A percentile compares a stretch with the other conserved stretches of the same genome.
These are phyloP conservation scores for Trichoderma gamsii DNA, from an alignment of 495 filamentous ascomycete species.

Conservation along the genomic window DNA sequence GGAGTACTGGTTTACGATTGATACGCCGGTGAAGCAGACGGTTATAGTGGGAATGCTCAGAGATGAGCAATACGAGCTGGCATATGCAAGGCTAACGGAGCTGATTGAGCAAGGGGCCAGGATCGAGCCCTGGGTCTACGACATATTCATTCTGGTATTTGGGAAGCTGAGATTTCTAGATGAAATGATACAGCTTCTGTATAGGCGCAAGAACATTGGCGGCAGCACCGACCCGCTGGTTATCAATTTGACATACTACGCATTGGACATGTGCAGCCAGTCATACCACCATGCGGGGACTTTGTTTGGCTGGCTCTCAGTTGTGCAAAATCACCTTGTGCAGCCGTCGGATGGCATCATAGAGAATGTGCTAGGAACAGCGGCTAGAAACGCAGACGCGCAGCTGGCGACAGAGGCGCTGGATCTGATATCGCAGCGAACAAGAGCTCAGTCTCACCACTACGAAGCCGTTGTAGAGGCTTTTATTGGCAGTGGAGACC, in stretches of 20 bases:
- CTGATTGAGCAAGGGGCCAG: constrained; percentile 52
- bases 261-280: constrained; percentile 62
- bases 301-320: constrained; percentile 51
- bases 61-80: constrained; percentile 76
- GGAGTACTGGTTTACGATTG: constrained; percentile 62
- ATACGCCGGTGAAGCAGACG: constrained; percentile 56
- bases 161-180: constrained; percentile 66
- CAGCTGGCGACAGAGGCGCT: constrained; percentile 61
- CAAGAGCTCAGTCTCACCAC: constrained; percentile 53
- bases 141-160: constrained; percentile 65
- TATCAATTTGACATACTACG: constrained; percentile 53
- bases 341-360: constrained; percentile 61
- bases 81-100: constrained; percentile 62
- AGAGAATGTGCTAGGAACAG: constrained; percentile 60
- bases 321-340: constrained; percentile 58
- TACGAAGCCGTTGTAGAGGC: constrained; percentile 71
- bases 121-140: constrained; percentile 66
- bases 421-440: constrained; percentile 47
- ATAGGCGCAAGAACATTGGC: constrained; percentile 41
- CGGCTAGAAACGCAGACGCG: constrained; percentile 59
- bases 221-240: constrained; percentile 22
- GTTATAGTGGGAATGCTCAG: constrained; percentile 68
- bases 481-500: constrained; percentile 51
- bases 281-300: constrained; percentile 34
- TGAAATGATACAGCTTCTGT: constrained; percentile 62